phyloP scores from a whole-genome alignment of 1,139 yeast genomes.

The Sugiyamaella xylanicola region DNA sequence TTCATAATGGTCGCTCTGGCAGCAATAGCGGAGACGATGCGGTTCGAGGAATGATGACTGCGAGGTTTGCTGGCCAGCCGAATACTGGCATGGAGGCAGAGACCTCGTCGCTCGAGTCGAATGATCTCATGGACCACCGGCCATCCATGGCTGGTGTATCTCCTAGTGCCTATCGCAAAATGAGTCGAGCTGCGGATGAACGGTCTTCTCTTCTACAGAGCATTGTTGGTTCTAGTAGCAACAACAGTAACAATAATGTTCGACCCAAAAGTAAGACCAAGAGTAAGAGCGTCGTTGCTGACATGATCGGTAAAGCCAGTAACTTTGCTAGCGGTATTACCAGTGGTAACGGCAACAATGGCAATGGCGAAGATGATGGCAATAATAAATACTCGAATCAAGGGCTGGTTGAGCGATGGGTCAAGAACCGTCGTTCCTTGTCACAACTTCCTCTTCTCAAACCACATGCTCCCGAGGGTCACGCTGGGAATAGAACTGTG shows the following conservation, averaged over 20 bases:
- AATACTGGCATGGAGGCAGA: constrained; percentile 2
- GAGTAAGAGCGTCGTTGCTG: background rate
- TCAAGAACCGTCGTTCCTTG: constrained; percentile 28
- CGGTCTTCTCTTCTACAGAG: background rate
- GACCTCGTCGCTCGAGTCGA: constrained; percentile 19
- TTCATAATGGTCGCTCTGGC: background rate
- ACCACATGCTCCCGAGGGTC: background rate
- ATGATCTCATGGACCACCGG: constrained; percentile 28
- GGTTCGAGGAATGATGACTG: background rate
- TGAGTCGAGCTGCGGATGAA: constrained; percentile 12
- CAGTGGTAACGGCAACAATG: background rate
- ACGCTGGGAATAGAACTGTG: constrained; percentile 5
- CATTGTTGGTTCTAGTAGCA: background rate
- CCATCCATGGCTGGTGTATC: constrained; percentile 16
- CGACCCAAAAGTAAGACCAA: background rate
- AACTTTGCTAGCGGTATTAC: background rate
- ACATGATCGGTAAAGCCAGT: background rate
- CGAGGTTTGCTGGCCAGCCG: constrained; percentile 3
- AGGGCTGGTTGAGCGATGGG: constrained; percentile 31
- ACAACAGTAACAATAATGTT: background rate
- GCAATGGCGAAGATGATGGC: constrained; percentile 4
- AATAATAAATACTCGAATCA: too few relatives aligned
- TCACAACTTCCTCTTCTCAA: constrained; percentile 25
- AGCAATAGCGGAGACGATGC: background rate
- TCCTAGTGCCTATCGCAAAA: constrained; percentile 12